These are phyloP conservation scores for Talaromyces marneffei DNA, from an alignment of 2,329 filamentous ascomycete genomes.

Conservation along the genomic window DNA sequence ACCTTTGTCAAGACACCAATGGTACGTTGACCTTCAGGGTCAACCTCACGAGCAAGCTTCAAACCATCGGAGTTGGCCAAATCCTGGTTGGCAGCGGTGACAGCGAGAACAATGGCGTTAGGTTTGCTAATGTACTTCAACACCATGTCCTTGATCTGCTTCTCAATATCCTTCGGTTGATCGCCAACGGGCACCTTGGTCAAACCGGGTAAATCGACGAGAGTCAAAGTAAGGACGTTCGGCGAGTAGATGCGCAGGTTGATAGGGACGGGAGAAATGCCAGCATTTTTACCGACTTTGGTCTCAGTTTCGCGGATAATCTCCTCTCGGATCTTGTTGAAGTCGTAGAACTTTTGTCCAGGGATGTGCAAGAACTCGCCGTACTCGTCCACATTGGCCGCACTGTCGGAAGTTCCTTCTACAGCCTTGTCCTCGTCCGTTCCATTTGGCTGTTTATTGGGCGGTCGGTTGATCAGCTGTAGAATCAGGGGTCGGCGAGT, in stretches of 20 bases:
- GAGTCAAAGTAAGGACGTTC: conserved; percentile 91
- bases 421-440: conserved; percentile 57
- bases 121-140: conserved; percentile 97
- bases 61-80: conserved; percentile 97
- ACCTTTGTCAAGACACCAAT: conserved; percentile 99
- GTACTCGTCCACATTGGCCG: conserved; percentile 92
- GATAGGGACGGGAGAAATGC: conserved; percentile 94
- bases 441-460: conserved; percentile 64
- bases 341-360: conserved; percentile 95
- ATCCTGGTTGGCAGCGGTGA: conserved; percentile 95
- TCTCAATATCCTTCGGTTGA: conserved; percentile 92
- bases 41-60: conserved; percentile 92
- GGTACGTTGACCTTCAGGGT: conserved; percentile 93
- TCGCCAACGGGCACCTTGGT: conserved; percentile 97
- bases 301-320: conserved; percentile 94
- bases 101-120: conserved; percentile 94
- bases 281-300: conserved; percentile 92
- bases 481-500: conserved; percentile 93
- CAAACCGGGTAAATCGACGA: conserved; percentile 92
- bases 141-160: conserved; percentile 96
- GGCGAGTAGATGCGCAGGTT: conserved; percentile 98
- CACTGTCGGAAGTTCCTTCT: conserved; percentile 65
- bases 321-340: conserved; percentile 96
- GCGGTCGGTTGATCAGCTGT: conserved; percentile 88
- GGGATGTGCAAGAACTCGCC: conserved; percentile 98